Base-by-base conservation (phyloP, 2,329 filamentous ascomycete species). In the Macrophomina phaseolina region DNA sequence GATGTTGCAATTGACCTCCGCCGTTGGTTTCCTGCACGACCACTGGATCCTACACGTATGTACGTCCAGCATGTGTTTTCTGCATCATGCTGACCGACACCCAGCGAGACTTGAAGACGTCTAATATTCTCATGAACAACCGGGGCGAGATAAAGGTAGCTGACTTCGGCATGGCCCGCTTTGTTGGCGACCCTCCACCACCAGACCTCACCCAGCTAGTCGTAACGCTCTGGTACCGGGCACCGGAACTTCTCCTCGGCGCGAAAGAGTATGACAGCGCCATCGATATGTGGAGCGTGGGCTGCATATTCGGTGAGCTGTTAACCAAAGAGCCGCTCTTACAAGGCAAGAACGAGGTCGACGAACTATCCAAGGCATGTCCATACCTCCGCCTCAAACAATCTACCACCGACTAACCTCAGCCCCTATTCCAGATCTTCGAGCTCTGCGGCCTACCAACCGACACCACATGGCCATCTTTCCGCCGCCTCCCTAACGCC, bases 81-180 rank as follows among this genome's bases (percentile, higher is more conserved):
- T 9, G 5, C 2, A 16, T n/a, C 48, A 32, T 28, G 36, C 46
- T 62, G 38, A 48, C 32, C 23, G 8, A 62, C 8, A 14, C 42
- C 60, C 66, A 95, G 81, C 92, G 94, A 66, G 94, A 97, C 80
- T 88, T 97, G 73, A 97, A 97, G 80, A 96, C 93, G 3, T 94
- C 91, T 58, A 97, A 97, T 75, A 89, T 99, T 55, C 89, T 99
- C 55, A 90, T 99, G 81, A 96, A 93, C 82, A 98, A 98, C 82
- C 91, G 93, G 53, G 95, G 95, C 53, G 90, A 91, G 77, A 90
- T 99, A 79, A 97, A 97, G 80, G 90, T 99, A 70, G 95, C 95
- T 68, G 95, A 99, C 80, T 99, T 99, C 76, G 95, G 95, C 78
- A 97, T 99, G 93, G 94, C 95, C 3, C 88, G 95, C 34, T 95